Percentiles rank a stretch among this genome's conserved stretches.
Evolutionary conservation across 805 yeast species (phyloP).

Genomic region (Lachancea meyersii): DNA sequence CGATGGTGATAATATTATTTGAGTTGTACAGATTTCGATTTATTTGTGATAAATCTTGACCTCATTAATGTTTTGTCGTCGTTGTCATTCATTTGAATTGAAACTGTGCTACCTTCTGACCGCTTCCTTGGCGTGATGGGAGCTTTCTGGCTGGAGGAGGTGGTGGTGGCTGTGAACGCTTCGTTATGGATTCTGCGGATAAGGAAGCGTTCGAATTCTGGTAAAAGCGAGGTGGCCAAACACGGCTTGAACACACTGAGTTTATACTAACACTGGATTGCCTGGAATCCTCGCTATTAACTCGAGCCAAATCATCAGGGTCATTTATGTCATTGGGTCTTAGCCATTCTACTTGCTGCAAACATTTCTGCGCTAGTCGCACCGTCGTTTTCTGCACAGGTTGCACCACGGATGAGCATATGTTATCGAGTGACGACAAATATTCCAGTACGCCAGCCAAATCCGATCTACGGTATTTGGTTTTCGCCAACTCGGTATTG

Average conservation of each 20-base stretch:
- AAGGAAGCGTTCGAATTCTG: slow-evolving; percentile 14
- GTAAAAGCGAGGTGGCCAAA: slow-evolving; percentile 10
- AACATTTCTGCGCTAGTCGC: slow-evolving; percentile 37
- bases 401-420: slow-evolving; percentile 19
- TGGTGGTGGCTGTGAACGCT: slow-evolving; percentile 32
- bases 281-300: slow-evolving; percentile 17
- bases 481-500: slow-evolving; percentile 52
- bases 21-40: background rate
- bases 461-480: slow-evolving; percentile 53
- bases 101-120: slow-evolving; percentile 11
- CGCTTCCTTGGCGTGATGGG: slow-evolving; percentile 7
- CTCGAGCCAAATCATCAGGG: background rate
- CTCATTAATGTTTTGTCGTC: background rate
- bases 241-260: slow-evolving; percentile 2
- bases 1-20: slow-evolving; percentile 26
- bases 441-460: slow-evolving; percentile 46
- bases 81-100: background rate
- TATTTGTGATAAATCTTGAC: too few relatives aligned
- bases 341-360: slow-evolving; percentile 34
- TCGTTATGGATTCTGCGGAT: slow-evolving; percentile 35
- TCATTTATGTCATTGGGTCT: slow-evolving; percentile 1
- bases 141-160: slow-evolving; percentile 35
- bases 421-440: slow-evolving; percentile 32
- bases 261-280: slow-evolving; percentile 20
- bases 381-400: slow-evolving; percentile 35